Evolutionary conservation across 2,329 filamentous ascomycete species (phyloP).

Genomic region (Uncinocarpus reesii): DNA sequence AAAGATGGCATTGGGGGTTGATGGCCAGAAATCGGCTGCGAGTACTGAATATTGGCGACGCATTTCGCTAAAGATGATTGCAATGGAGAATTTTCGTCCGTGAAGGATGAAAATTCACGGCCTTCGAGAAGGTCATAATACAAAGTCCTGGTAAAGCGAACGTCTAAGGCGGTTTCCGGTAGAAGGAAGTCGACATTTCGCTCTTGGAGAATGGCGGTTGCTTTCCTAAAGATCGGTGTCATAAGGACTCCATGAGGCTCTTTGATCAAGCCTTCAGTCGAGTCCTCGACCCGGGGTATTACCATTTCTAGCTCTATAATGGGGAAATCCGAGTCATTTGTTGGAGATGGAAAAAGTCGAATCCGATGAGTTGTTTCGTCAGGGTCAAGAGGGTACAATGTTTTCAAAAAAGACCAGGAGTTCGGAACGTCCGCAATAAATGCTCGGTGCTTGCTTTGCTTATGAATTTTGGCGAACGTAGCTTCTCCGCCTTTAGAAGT

Average conservation of each 20-base stretch:
- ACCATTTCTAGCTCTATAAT: constrained; percentile 28
- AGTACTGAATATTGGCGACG: constrained; percentile 20
- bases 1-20: constrained; percentile 25
- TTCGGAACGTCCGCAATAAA: constrained; percentile 30
- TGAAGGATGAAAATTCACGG: background rate
- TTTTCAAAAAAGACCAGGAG: constrained; percentile 25
- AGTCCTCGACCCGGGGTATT: constrained; percentile 10
- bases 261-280: no score
- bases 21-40: constrained; percentile 7
- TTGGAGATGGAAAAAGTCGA: constrained; percentile 26
- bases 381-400: constrained; percentile 18
- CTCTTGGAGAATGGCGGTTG: constrained; percentile 25
- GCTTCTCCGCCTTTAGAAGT: constrained; percentile 3
- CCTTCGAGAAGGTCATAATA: constrained; percentile 23
- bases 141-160: constrained; percentile 31
- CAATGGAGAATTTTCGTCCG: constrained; percentile 7
- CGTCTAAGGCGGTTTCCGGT: constrained; percentile 30
- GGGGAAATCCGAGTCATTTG: constrained; percentile 22
- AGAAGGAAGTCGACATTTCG: constrained; percentile 31
- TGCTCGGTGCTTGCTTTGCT: constrained; percentile 21
- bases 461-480: constrained; percentile 7
- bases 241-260: background rate
- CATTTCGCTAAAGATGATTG: constrained; percentile 20
- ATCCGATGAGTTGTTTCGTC: constrained; percentile 21
- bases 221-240: constrained; percentile 20